A percentile compares a stretch with the other conserved stretches of the same genome.
These are phyloP conservation scores for Stevia rebaudiana DNA, from an alignment of 140 eudicot genomes.

Conservation along the genomic window DNA sequence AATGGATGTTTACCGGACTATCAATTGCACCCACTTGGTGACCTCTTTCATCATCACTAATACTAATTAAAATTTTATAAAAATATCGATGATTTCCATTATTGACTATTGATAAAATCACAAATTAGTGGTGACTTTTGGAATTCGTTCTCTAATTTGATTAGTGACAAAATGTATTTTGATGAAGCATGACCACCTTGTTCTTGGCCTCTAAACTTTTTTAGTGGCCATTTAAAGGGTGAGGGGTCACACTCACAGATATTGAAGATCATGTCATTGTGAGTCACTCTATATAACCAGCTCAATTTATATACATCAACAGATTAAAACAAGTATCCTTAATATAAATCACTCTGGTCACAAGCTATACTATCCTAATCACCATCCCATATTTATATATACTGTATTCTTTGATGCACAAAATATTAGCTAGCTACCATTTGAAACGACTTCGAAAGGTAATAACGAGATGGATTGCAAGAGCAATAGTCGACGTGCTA, in stretches of 20 bases:
- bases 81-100: too few relatives aligned
- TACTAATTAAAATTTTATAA: too few relatives aligned
- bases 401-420: neutral
- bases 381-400: neutral
- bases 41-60: too few relatives aligned
- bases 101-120: too few relatives aligned
- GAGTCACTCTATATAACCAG: neutral
- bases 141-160: too few relatives aligned
- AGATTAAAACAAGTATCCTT: neutral
- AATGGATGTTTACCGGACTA: too few relatives aligned
- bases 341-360: neutral
- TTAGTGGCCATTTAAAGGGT: neutral
- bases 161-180: too few relatives aligned
- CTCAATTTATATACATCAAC: neutral
- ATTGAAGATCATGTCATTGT: neutral
- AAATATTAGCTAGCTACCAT: constrained; percentile 7
- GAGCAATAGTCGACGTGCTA: constrained; percentile 34
- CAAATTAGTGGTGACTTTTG: too few relatives aligned
- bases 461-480: constrained; percentile 23
- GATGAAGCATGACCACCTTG: too few relatives aligned
- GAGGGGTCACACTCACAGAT: neutral
- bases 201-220: too few relatives aligned
- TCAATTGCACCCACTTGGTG: too few relatives aligned
- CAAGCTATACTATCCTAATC: neutral
- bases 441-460: constrained; percentile 3